phyloP scores from a whole-genome alignment of 2,329 filamentous ascomycete species.

The Cadophora luteo-olivacea region DNA sequence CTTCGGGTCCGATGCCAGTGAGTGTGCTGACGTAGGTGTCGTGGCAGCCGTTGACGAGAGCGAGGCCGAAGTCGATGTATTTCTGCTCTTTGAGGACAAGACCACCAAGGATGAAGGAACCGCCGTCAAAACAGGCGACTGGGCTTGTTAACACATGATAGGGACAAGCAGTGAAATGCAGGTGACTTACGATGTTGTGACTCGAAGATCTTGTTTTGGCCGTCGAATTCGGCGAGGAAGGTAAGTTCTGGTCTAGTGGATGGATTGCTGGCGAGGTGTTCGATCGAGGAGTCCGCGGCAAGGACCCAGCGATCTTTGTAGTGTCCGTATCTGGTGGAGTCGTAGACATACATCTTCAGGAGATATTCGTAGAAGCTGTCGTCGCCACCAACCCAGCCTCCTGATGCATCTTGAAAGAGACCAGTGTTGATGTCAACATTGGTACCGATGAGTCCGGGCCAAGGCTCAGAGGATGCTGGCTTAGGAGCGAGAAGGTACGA shows the following conservation, averaged over 20 bases:
- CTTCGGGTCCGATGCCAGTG: conserved; percentile 79
- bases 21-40: conserved; percentile 72
- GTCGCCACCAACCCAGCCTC: conserved; percentile 78
- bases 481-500: conserved; percentile 71
- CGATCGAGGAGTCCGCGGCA: conserved; percentile 78
- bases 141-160: conserved; percentile 22
- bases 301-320: conserved; percentile 79
- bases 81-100: conserved; percentile 68
- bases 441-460: conserved; percentile 77
- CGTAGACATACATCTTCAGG: conserved; percentile 90
- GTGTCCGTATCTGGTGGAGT: conserved; percentile 63
- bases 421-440: conserved; percentile 70
- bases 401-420: conserved; percentile 67
- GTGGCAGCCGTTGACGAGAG: conserved; percentile 75
- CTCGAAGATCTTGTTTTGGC: conserved; percentile 50
- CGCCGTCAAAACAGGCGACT: conserved; percentile 84
- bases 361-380: conserved; percentile 91
- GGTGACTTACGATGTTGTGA: conserved; percentile 51
- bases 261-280: conserved; percentile 73
- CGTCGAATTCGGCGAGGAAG: conserved; percentile 67
- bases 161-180: not conserved
- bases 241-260: conserved; percentile 71
- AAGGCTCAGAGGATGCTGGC: conserved; percentile 70
- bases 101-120: conserved; percentile 85
- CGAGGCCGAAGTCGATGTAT: conserved; percentile 77